phyloP scores from a whole-genome alignment of 352 stramenopile species.

The Pythium angustatum region DNA sequence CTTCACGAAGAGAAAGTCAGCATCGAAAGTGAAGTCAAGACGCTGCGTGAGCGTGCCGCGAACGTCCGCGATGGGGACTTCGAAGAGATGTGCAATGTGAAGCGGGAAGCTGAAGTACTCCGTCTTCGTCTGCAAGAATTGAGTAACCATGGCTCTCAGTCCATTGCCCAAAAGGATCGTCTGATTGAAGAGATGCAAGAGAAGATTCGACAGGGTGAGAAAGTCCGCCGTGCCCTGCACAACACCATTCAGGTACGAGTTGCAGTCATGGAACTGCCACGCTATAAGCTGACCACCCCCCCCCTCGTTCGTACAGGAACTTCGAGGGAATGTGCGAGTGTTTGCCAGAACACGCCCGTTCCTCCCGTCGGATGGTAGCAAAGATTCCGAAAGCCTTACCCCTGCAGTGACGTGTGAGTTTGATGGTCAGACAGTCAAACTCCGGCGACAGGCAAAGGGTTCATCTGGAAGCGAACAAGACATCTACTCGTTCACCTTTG shows the following conservation, averaged over 20 bases:
- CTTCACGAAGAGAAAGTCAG: slow-evolving; percentile 77
- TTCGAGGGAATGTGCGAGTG: slow-evolving; percentile 98
- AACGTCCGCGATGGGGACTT: slow-evolving; percentile 60
- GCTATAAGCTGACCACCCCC: background rate
- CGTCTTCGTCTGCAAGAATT: slow-evolving; percentile 67
- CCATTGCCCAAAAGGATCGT: slow-evolving; percentile 70
- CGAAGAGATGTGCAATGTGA: slow-evolving; percentile 70
- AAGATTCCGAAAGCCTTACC: slow-evolving; percentile 37
- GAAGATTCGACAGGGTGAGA: slow-evolving; percentile 79
- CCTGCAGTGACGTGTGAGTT: slow-evolving; percentile 59
- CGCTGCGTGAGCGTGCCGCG: slow-evolving; percentile 49
- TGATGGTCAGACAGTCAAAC: slow-evolving; percentile 66
- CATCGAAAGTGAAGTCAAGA: slow-evolving; percentile 73
- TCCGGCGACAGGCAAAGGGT: slow-evolving; percentile 52
- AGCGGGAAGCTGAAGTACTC: slow-evolving; percentile 70
- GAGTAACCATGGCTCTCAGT: slow-evolving; percentile 57
- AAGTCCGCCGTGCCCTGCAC: slow-evolving; percentile 94
- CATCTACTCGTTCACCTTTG: slow-evolving; percentile 91
- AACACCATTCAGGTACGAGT: slow-evolving; percentile 92
- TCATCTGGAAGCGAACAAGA: slow-evolving; percentile 41
- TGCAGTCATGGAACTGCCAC: background rate
- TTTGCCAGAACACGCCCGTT: slow-evolving; percentile 94
- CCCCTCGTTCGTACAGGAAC: slow-evolving; percentile 57
- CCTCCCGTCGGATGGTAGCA: slow-evolving; percentile 68
- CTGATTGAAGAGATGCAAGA: slow-evolving; percentile 70